phyloP scores from a whole-genome alignment of 2,329 filamentous ascomycete species.

The Fusarium torulosum region DNA sequence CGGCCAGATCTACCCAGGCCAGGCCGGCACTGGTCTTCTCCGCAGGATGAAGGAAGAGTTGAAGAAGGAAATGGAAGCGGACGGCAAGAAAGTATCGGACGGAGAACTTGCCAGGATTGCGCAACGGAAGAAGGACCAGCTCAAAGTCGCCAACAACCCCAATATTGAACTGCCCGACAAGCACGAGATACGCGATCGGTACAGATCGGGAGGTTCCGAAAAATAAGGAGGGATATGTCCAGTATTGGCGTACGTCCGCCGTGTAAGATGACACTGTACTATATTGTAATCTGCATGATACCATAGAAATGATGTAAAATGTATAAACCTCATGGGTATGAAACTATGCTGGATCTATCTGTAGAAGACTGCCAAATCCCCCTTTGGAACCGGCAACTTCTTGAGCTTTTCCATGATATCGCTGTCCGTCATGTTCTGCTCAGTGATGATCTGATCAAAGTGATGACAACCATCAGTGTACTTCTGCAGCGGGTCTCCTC shows the following conservation, averaged over 20 bases:
- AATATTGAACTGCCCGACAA: slow-evolving; percentile 57
- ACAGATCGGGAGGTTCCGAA: slow-evolving; percentile 24
- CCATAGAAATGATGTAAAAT: slow-evolving; percentile 47
- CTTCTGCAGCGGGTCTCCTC: slow-evolving; percentile 68
- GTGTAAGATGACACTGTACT: slow-evolving; percentile 48
- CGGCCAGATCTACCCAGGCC: slow-evolving; percentile 66
- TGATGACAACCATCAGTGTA: slow-evolving; percentile 81
- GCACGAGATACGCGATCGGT: slow-evolving; percentile 50
- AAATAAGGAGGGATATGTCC: slow-evolving; percentile 6
- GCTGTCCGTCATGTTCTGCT: slow-evolving; percentile 76
- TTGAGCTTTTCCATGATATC: slow-evolving; percentile 78
- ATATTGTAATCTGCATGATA: slow-evolving; percentile 49
- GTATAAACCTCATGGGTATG: slow-evolving; percentile 30
- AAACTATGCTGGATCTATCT: slow-evolving; percentile 50
- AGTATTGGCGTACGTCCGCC: slow-evolving; percentile 7
- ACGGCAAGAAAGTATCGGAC: slow-evolving; percentile 49
- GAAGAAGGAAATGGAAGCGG: slow-evolving; percentile 52
- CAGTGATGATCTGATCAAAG: slow-evolving; percentile 86
- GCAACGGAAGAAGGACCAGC: slow-evolving; percentile 33
- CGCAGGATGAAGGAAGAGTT: slow-evolving; percentile 58
- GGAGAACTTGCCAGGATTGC: slow-evolving; percentile 45
- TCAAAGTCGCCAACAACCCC: slow-evolving; percentile 57
- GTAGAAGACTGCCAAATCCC: slow-evolving; percentile 68
- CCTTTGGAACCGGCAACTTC: slow-evolving; percentile 64
- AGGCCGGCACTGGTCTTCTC: slow-evolving; percentile 63